Base-by-base conservation (phyloP, 1,284 basidiomycete genomes). In the Sanghuangporus weigelae region DNA sequence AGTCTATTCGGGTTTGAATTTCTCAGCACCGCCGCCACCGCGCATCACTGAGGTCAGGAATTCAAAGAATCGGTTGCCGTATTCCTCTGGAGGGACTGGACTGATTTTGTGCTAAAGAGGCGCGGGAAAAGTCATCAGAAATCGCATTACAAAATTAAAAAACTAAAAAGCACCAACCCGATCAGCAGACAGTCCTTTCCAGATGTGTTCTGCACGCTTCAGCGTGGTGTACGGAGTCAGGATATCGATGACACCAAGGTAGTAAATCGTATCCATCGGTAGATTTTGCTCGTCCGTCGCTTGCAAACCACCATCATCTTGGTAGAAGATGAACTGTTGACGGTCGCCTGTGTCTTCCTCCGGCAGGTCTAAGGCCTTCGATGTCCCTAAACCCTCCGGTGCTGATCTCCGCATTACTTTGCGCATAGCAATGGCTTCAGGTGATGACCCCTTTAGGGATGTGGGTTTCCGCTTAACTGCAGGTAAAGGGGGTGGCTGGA, bases 231-330 rank as follows among this genome's bases (percentile, higher is more conserved):
- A 99, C 6, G 95, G 95, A 36, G 96, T 98, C 67, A 95, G 78
- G 69, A 96, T 96, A 75, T 98, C 95, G 71, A 98, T 98, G 56
- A 97, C 84, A 31, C 95, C 95, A 19, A 96, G 79, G 75, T 99
- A 99, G 76, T 98, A 99, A 66, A 99, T 92, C 58, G 84, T 85
- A 68, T 90, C 86, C 74, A 90, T 77, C 3, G 83, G 77, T 38
- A 83, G 78, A 73, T 98, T 96, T 23, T 73, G 75, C 69, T 96
- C 94, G 73, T 96, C 88, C 14, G 96, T 97, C 31, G 95, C 93
- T 35, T 90, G 85, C 64, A 97, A 75, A 0, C 97, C 96, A 26
- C 96, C 96, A 71, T 99, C 97, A 72, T 99, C 95, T 72, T 96
- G 93, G 73, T 98, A 98, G 76, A 98, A 99, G 42, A 97, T 75